A percentile compares a stretch with the other conserved stretches of the same genome.
phyloP scores from a whole-genome alignment of 805 yeast genomes.

The Teunomyces stri region DNA sequence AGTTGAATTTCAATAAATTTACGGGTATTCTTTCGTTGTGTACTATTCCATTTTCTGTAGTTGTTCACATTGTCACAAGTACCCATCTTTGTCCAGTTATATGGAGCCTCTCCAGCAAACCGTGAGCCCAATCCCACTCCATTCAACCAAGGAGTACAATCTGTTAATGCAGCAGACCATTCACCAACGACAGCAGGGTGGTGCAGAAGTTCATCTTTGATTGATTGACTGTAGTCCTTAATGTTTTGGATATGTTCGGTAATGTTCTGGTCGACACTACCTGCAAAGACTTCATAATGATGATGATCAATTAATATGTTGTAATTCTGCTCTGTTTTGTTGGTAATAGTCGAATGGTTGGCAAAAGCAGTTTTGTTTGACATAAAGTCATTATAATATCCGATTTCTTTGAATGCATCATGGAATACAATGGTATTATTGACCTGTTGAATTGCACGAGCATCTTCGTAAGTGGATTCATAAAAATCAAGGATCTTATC shows the following conservation, averaged over 20 bases:
- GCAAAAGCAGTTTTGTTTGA: conserved; percentile 16
- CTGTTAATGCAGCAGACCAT: conserved; percentile 83
- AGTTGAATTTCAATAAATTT: conserved; percentile 61
- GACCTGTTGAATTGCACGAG: conserved; percentile 25
- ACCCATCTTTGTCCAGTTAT: conserved; percentile 31
- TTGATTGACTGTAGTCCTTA: conserved; percentile 27
- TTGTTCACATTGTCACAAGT: conserved; percentile 42
- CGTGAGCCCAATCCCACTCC: conserved; percentile 66
- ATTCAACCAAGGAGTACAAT: conserved; percentile 85
- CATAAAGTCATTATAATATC: conserved; percentile 53
- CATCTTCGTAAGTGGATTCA: conserved; percentile 28
- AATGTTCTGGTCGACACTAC: conserved; percentile 25
- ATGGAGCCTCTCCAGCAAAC: conserved; percentile 48
- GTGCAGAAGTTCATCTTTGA: conserved; percentile 34
- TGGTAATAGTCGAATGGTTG: conserved; percentile 5
- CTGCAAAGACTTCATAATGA: conserved; percentile 37
- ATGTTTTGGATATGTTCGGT: conserved; percentile 32
- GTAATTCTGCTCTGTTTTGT: conserved; percentile 15
- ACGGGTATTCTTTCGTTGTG: conserved; percentile 45
- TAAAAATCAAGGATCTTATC: conserved; percentile 27
- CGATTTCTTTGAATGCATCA: conserved; percentile 60
- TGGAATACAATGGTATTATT: conserved; percentile 54
- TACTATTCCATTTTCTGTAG: conserved; percentile 40
- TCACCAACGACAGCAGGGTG: conserved; percentile 63
- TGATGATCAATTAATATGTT: conserved; percentile 42